Conservation (phyloP, 108 stramenopile species). For the Aurantiochytrium sp. region DNA sequence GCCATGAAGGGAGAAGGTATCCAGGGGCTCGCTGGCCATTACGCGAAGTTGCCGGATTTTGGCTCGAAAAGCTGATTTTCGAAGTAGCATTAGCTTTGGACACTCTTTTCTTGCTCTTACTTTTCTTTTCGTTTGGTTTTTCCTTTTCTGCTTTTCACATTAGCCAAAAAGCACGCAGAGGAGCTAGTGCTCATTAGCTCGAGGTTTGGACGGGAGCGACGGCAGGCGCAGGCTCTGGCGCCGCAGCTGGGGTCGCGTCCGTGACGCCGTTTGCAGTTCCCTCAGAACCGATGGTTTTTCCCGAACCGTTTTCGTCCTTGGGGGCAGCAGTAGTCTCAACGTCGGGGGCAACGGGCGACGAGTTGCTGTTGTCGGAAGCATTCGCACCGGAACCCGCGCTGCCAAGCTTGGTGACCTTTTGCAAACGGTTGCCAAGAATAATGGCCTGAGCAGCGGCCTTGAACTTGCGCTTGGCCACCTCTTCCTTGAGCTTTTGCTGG, state of each 20-base stretch:
- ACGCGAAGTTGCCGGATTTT: neutral
- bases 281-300: no score
- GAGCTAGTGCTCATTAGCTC: neutral
- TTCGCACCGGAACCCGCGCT: neutral
- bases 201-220: no score
- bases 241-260: no score
- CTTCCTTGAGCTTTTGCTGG: neutral
- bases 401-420: neutral
- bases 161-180: neutral
- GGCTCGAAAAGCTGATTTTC: neutral
- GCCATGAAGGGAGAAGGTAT: neutral
- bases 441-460: neutral
- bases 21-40: neutral
- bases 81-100: neutral
- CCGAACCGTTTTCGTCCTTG: neutral
- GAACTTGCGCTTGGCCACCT: constrained; percentile 18
- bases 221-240: no score
- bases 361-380: neutral
- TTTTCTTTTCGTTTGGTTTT: neutral
- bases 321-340: neutral
- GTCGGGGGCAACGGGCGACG: neutral
- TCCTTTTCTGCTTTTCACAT: no score
- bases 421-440: neutral
- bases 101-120: neutral
- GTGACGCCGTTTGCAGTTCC: no score